Percentiles rank a stretch among this genome's conserved stretches.
These are phyloP conservation scores for Populus trichocarpa DNA, from an alignment of 441 rosid species.

Conservation along the genomic window DNA sequence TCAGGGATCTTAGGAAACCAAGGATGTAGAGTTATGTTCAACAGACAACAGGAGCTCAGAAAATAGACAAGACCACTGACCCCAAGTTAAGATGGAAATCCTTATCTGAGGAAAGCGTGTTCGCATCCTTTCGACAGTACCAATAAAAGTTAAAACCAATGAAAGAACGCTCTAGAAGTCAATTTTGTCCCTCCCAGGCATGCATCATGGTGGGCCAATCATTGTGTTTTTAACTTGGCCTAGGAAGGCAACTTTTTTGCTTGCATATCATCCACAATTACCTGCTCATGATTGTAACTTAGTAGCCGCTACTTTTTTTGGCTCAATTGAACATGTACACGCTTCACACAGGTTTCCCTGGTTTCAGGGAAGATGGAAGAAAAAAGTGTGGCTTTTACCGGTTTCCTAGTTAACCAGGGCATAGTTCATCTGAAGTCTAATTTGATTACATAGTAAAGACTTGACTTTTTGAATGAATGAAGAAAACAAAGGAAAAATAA, in stretches of 20 bases:
- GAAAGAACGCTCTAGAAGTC: conserved; percentile 13
- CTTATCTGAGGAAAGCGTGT: neutral
- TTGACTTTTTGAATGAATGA: neutral
- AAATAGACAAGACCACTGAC: conserved; percentile 8
- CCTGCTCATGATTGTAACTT: neutral
- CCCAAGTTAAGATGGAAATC: conserved; percentile 4
- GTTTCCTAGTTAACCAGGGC: neutral
- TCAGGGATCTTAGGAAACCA: neutral
- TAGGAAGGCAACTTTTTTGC: conserved; percentile 3
- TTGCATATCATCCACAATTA: conserved; percentile 8
- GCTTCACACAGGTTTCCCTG: neutral
- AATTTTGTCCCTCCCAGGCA: conserved; percentile 4
- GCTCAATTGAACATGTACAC: neutral
- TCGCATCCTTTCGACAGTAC: neutral
- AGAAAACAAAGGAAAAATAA: neutral
- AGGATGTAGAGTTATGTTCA: neutral
- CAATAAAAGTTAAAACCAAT: neutral
- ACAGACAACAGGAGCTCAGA: too few relatives aligned
- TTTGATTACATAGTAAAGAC: neutral
- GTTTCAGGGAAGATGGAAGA: neutral
- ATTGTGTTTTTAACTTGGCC: neutral
- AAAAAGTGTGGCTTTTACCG: neutral
- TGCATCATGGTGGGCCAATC: conserved; percentile 13
- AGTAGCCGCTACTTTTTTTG: neutral
- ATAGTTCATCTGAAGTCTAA: too few relatives aligned